Evolutionary conservation across 495 filamentous ascomycete species (phyloP), one percentile per base, ranked within the genome.

Genomic region (Elaphomyces granulatus): DNA sequence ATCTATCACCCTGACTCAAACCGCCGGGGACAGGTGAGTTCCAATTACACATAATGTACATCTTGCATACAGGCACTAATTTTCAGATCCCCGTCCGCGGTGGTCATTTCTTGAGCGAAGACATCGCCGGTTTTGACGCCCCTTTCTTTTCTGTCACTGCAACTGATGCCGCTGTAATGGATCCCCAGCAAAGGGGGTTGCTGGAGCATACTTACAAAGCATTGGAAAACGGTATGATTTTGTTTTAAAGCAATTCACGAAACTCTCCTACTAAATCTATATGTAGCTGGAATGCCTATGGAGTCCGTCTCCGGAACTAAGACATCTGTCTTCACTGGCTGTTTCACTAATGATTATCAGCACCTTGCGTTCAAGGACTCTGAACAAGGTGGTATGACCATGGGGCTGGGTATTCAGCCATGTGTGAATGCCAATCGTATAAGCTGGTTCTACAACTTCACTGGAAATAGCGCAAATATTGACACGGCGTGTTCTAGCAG

Each of bases 151-250:
- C 57, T 33, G 61, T 76, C 12, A 60, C 63, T 7, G 52, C 61
- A 12, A 43, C 55, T 37, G 61, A 76, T 50, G 58, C 69, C 37
- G 41, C 36, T 15, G 35, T 41, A 6, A 58, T 64, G 54, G 60
- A 64, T 32, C 60, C 60, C 4, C 60, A 63, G 34, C 58, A 62
- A 34, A 54, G 60, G 10, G 46, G 70, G 16, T 50, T 71, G 21
- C 56, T 78, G 3, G 74, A 77, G 49, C 54, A 57, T 15, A 57
- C 68, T 16, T 77, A 68, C 19, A 69, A 75, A 44, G 68, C 67
- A 10, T 55, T 75, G 20, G 72, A 77, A 48, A 71, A 64, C 54
- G 68, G 38, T 43, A 15, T 2, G 34, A n/a, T n/a, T n/a, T n/a
- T n/a, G n/a, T n/a, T n/a, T n/a, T n/a, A n/a, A n/a, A n/a, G n/a